Evolutionary conservation across 1,284 basidiomycete genomes (phyloP).

Genomic region (Cystobasidiaceae sp.): DNA sequence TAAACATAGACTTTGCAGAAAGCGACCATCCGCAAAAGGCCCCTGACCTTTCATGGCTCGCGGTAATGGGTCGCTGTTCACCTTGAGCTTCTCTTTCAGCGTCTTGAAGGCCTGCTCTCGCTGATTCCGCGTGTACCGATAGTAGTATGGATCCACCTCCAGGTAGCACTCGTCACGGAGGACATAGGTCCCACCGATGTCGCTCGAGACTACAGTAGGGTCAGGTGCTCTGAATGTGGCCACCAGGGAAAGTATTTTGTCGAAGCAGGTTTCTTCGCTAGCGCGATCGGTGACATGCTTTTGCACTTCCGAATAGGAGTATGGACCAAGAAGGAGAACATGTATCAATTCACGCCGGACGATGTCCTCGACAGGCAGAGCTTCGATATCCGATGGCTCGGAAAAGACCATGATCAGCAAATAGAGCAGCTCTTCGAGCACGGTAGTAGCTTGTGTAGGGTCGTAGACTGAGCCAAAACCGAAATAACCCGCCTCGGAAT

Average conservation of each 20-base stretch:
- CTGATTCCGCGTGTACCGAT: constrained; percentile 91
- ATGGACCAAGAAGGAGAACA: constrained; percentile 78
- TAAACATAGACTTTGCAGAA: constrained; percentile 59
- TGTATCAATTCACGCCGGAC: constrained; percentile 85
- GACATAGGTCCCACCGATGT: constrained; percentile 70
- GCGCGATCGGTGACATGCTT: constrained; percentile 87
- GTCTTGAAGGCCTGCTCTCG: constrained; percentile 87
- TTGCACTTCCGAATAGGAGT: constrained; percentile 84
- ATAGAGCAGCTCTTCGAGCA: constrained; percentile 89
- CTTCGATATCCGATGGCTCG: constrained; percentile 71
- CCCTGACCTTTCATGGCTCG: constrained; percentile 58
- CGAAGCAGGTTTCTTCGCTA: constrained; percentile 78
- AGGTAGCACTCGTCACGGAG: constrained; percentile 75
- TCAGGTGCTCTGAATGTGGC: constrained; percentile 79
- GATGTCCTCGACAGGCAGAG: constrained; percentile 61
- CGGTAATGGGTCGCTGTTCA: constrained; percentile 69
- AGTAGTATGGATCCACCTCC: constrained; percentile 93
- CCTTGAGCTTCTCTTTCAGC: constrained; percentile 55
- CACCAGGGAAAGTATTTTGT: constrained; percentile 70
- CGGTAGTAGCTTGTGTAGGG: constrained; percentile 63
- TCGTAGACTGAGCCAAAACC: constrained; percentile 55
- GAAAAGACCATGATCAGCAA: constrained; percentile 80
- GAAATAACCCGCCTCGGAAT: constrained; percentile 48
- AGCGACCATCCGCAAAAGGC: constrained; percentile 56
- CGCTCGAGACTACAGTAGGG: constrained; percentile 27